phyloP scores from a whole-genome alignment of 345 rosid genomes.

The Eucalyptus rudis region DNA sequence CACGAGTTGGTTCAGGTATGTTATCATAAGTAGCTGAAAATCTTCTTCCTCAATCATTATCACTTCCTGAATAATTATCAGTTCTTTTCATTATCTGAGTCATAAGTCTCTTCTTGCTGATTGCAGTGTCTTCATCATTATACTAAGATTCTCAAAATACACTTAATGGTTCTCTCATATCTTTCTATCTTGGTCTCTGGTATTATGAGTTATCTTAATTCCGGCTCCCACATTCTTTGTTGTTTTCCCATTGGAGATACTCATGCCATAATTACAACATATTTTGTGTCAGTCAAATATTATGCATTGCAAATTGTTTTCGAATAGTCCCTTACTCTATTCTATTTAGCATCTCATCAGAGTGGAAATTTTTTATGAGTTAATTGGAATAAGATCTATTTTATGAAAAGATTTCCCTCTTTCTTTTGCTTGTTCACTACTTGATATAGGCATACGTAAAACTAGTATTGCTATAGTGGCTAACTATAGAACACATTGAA shows the following conservation, averaged over 20 bases:
- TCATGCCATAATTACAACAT: neutral
- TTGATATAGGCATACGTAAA: neutral
- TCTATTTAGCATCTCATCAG: neutral
- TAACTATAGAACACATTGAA: neutral
- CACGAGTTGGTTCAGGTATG: conserved; percentile 99
- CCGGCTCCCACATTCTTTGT: neutral
- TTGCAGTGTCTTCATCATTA: neutral
- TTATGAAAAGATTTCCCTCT: neutral
- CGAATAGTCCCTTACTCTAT: neutral
- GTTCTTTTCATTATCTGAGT: neutral
- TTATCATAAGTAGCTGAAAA: neutral
- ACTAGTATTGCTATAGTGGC: neutral
- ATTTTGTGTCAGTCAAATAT: neutral
- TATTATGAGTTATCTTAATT: neutral
- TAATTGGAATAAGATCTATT: neutral
- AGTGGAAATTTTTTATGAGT: neutral
- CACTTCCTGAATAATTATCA: neutral
- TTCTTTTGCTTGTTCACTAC: neutral
- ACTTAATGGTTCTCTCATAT: neutral
- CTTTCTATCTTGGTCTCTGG: neutral
- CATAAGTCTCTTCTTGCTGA: neutral
- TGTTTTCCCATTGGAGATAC: neutral
- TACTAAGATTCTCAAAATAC: neutral
- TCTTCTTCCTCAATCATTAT: neutral
- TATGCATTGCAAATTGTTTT: neutral